Base-by-base conservation (phyloP, 2,329 filamentous ascomycete genomes). In the Ophiostoma perfectum region DNA sequence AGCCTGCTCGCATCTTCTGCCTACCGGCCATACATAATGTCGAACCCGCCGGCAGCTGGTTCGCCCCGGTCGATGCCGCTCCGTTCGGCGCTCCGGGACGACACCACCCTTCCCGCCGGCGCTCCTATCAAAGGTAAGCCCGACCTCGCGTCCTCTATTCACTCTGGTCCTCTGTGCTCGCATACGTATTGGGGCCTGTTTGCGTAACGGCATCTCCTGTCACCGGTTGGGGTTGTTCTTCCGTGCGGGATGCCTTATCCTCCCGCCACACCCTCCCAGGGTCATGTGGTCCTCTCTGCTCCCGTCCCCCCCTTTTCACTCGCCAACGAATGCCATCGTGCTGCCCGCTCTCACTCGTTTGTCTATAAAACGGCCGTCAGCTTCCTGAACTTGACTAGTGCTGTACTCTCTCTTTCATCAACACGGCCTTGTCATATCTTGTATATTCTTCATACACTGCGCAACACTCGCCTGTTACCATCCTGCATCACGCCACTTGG, bases 81-180 rank as follows among this genome's bases (percentile, higher is more conserved):
- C 66, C 79, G 79, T 64, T 81, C 80, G 49, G 80, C 79, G 38
- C 74, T 82, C 72, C 70, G 69, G 7, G 72, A 73, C 67, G 72
- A 73, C 66, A 69, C 71, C 1, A 70, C 71, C n/a, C 67, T 70
- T 44, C 69, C 71, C 2, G 49, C 64, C 14, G 70, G 70, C 27
- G 69, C 70, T 6, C 45, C 58, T 1, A 41, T 66, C 18, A 73
- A 73, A 66, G 72, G 72, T 72, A 39, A 65, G 68, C 7, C 27
- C 27, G 14, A 11, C 3, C 2, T 58, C 52, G 11, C 11, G 9
- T 14, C 11, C 49, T 27, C 49, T 4, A 3, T 11, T 27, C 49
- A 27, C n/a, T 8, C 49, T 9, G 18, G 18, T 27, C 27, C 27
- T 41, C 16, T 16, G 1, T 58, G 52, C 36, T 12, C 12, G 38